Base-by-base conservation (phyloP, 331 rosid species). In the Pyrus hybrid region DNA sequence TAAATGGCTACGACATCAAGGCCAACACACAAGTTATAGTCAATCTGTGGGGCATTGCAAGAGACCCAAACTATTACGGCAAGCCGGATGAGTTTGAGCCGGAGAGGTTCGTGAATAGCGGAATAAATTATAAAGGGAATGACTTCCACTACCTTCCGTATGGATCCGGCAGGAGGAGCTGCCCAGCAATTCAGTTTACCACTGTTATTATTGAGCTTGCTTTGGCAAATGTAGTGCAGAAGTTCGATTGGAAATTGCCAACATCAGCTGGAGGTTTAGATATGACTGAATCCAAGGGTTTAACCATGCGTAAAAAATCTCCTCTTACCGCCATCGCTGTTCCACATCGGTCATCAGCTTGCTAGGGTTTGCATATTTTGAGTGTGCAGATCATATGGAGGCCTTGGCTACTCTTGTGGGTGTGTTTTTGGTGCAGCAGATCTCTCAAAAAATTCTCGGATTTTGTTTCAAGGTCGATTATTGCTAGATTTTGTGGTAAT, bases 21-120 rank as follows among this genome's bases (percentile, higher is more conserved):
- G 53, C 54, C 3, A 47, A 2, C 54, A 14, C 54, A 47, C 54
- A 2, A 8, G 86, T 80, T 5, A 8, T 79, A 0, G 45, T 79
- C 68, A 85, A 85, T 21, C 79, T 53, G 13, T 77, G 76, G 82
- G 58, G 72, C 0, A 76, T 85, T 5, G 81, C 71, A 18, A 82
- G 89, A 70, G 86, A 82, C 63, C 81, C 81, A 0, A 3, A n/a
- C 5, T 49, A 1, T 16, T 6, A 49, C 56, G 16, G n/a, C 56
- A 16, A 49, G 56, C n/a, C 56, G 56, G 56, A 16, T 49, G 56
- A 49, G 56, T 49, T 49, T 49, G 23, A 32, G 3, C 83, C 76
- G 0, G 83, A 85, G 13, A 71, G 85, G 56, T 80, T 85, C 10
- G 22, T 82, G 62, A 68, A n/a, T 11, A 70, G 21, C 6, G 17